Percentiles rank a stretch among this genome's conserved stretches.
These are phyloP conservation scores for Apophysomyces ossiformis DNA, from an alignment of 371 early-diverging fungal species.

Conservation along the genomic window DNA sequence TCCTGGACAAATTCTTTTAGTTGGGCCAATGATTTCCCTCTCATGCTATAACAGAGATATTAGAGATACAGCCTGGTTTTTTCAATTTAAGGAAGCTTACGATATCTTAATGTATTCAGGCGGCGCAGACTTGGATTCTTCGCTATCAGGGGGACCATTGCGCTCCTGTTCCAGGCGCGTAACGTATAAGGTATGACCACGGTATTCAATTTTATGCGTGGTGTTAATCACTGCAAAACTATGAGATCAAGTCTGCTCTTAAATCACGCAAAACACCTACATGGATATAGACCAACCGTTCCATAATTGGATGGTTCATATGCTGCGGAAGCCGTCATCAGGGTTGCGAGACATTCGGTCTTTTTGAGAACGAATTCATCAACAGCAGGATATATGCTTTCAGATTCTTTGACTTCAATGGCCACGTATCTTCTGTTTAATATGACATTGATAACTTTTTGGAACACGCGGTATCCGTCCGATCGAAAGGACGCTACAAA, in stretches of 20 bases:
- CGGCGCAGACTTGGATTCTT: neutral
- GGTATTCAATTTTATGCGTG: slow-evolving; percentile 27
- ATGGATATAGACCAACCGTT: neutral
- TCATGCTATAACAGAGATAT: neutral
- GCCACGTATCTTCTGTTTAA: no score
- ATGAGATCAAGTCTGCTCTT: neutral
- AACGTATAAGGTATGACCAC: slow-evolving; percentile 21
- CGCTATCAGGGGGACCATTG: neutral
- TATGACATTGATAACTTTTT: no score
- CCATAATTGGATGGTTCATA: neutral
- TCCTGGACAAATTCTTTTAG: slow-evolving; percentile 36
- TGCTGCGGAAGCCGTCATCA: slow-evolving; percentile 16
- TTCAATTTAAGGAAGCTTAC: slow-evolving; percentile 9
- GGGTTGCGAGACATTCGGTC: slow-evolving; percentile 4
- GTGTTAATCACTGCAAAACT: slow-evolving; percentile 15
- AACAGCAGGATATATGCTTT: no score
- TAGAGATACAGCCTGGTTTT: neutral
- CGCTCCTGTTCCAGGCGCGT: neutral
- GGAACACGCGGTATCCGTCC: neutral
- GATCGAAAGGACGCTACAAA: slow-evolving; percentile 35
- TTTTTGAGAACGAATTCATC: neutral
- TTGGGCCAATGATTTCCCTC: neutral
- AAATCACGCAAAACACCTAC: neutral
- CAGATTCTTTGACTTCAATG: no score
- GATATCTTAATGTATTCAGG: slow-evolving; percentile 20